A percentile compares a stretch with the other conserved stretches of the same genome.
Conservation (phyloP, 345 rosid genomes). For the Rhizophora apiculata region DNA sequence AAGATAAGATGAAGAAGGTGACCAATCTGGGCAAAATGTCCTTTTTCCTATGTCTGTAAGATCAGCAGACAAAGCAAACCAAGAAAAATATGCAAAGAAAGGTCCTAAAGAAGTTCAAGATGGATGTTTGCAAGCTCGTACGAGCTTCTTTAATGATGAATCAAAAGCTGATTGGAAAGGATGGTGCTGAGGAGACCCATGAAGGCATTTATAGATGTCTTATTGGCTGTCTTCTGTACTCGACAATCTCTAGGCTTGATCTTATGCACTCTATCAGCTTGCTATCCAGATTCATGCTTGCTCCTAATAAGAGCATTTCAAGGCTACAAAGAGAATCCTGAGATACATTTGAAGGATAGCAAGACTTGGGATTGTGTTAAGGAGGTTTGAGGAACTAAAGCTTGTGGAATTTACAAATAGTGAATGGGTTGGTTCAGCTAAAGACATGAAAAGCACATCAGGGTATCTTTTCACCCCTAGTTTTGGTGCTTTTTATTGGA, state of each 20-base stretch:
- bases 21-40: neutral
- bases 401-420: neutral
- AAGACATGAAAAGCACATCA: neutral
- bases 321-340: neutral
- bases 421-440: neutral
- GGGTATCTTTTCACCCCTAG: neutral
- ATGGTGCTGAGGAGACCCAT: neutral
- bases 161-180: neutral
- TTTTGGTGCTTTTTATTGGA: neutral
- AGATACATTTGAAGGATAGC: neutral
- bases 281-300: neutral
- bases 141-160: neutral
- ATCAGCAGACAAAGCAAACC: neutral
- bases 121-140: too few relatives aligned
- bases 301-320: neutral
- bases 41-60: neutral
- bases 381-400: neutral
- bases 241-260: neutral
- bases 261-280: neutral
- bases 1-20: neutral
- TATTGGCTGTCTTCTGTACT: neutral
- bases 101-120: neutral
- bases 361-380: neutral
- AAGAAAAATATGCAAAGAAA: neutral
- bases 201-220: neutral